phyloP scores from a whole-genome alignment of 2,329 filamentous ascomycete genomes.

The Hymenoscyphus fructigenus region DNA sequence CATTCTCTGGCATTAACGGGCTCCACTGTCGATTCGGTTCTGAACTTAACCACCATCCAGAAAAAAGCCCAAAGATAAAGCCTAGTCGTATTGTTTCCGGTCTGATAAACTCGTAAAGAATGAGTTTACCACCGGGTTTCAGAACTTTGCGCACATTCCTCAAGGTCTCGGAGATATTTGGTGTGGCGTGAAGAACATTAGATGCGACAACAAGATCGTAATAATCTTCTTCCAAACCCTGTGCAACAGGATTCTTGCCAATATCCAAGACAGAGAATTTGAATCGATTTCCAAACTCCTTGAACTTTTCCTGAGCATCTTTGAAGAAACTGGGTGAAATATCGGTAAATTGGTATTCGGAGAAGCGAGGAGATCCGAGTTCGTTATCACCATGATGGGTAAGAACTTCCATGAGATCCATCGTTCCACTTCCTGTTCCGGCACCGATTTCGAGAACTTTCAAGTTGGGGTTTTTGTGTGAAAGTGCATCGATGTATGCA shows the following conservation, averaged over 20 bases:
- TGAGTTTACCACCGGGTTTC: conserved; percentile 25
- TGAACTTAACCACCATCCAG: conserved; percentile 18
- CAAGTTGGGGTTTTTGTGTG: conserved; percentile 6
- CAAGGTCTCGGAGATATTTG: conserved; percentile 20
- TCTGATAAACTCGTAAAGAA: conserved; percentile 6
- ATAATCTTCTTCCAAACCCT: conserved; percentile 37
- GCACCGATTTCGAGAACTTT: conserved; percentile 38
- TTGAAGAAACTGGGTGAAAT: conserved; percentile 36
- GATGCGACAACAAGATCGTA: conserved; percentile 34
- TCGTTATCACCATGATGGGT: neutral
- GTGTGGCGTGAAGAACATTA: conserved; percentile 31
- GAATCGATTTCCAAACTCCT: conserved; percentile 29
- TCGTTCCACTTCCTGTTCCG: conserved; percentile 30
- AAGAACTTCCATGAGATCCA: conserved; percentile 15
- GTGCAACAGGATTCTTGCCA: conserved; percentile 31
- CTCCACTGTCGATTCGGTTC: conserved; percentile 11
- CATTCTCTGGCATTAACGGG: conserved; percentile 25
- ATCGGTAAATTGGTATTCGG: conserved; percentile 27
- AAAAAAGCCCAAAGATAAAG: conserved; percentile 17
- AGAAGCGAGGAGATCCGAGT: conserved; percentile 8
- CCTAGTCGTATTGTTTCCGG: neutral
- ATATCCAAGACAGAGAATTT: conserved; percentile 39
- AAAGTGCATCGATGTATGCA: conserved; percentile 22
- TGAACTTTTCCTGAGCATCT: conserved; percentile 36
- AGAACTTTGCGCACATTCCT: conserved; percentile 23